A percentile compares a stretch with the other conserved stretches of the same genome.
Evolutionary conservation across 2,329 filamentous ascomycete genomes (phyloP).

Genomic region (Phyllosticta capitalensis): DNA sequence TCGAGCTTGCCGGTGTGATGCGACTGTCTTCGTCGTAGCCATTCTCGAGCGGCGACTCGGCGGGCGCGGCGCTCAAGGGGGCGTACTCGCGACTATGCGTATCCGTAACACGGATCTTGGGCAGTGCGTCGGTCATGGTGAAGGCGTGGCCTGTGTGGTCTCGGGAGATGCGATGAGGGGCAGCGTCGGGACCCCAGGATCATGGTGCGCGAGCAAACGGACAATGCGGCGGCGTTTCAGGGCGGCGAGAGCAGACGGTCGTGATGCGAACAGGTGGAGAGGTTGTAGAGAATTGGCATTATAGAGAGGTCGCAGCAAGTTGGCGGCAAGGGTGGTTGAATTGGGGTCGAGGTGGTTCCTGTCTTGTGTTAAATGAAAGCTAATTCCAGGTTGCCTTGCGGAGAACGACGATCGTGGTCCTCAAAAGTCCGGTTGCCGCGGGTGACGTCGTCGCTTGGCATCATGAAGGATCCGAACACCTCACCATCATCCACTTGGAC

Average conservation of each 20-base stretch:
- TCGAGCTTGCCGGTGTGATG: conserved; percentile 2
- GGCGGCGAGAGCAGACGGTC: conserved; percentile 1
- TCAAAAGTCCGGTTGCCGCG: background rate
- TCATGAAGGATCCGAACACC: background rate
- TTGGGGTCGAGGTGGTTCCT: conserved; percentile 2
- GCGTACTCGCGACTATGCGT: conserved; percentile 26
- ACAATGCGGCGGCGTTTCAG: conserved; percentile 1
- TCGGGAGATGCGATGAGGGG: conserved; percentile 1
- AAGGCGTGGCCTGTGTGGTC: conserved; percentile 4
- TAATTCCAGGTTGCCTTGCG: conserved; percentile 9
- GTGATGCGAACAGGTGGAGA: background rate
- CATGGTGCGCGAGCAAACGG: conserved; percentile 1
- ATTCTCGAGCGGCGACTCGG: conserved; percentile 9
- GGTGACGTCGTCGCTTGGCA: conserved; percentile 6
- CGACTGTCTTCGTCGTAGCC: conserved; percentile 3
- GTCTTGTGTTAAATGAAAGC: conserved; percentile 7
- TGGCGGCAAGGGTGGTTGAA: background rate
- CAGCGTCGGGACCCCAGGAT: background rate
- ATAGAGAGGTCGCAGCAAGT: background rate
- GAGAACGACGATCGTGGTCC: background rate
- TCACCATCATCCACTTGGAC: background rate
- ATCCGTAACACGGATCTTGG: conserved; percentile 37
- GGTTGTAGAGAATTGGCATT: background rate
- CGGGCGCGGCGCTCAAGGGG: conserved; percentile 16
- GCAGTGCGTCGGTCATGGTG: conserved; percentile 29